Evolutionary conservation across 2,329 filamentous ascomycete species (phyloP), one percentile per base, ranked within the genome.

Genomic region (Fusarium anthophilum): DNA sequence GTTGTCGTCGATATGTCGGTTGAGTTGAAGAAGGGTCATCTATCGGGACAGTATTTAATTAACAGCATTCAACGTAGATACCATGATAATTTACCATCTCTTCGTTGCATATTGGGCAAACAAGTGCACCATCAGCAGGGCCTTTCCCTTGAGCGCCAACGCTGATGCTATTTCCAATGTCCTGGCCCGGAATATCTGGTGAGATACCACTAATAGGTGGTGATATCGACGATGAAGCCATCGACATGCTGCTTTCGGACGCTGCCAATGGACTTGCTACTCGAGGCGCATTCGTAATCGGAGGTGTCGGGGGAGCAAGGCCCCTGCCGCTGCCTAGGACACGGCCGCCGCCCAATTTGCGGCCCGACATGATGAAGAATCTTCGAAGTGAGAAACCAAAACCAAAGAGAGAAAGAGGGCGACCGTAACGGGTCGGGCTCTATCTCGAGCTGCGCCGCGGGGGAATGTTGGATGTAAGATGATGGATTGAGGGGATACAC

Each of bases 71-170:
- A 9, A 5, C 6, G n/a, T 12, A 13, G 24, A 35, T 28, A 5
- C 15, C 17, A n/a, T 30, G 11, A 28, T 18, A 56, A 22, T 85
- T 73, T 85, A 96, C 95, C 96, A 99, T 99, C 83, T 98, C 95
- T 84, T 98, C 97, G 77, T 92, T 95, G 83, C 96, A 99, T 80
- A 99, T 99, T n/a, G 96, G 96, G 82, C 96, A 99, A 63, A 96
- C 91, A 67, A 99, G 90, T 82, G 89, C 89, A 74, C 90, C 90
- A 69, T 80, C 77, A 14, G 78, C 72, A 18, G 88, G 55, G 84
- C 87, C 69, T 86, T 87, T 86, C 59, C 88, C 86, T 24, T 87
- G 85, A 15, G 84, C 83, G 28, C 84, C 87, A 26, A 96, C 84
- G 62, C 93, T 95, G 77, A 98, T 92, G 79, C 93, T 93, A 63